Percentiles rank a stretch among this genome's conserved stretches.
Conservation (phyloP, 2,329 filamentous ascomycete genomes). For the Ophiostoma sp. region DNA sequence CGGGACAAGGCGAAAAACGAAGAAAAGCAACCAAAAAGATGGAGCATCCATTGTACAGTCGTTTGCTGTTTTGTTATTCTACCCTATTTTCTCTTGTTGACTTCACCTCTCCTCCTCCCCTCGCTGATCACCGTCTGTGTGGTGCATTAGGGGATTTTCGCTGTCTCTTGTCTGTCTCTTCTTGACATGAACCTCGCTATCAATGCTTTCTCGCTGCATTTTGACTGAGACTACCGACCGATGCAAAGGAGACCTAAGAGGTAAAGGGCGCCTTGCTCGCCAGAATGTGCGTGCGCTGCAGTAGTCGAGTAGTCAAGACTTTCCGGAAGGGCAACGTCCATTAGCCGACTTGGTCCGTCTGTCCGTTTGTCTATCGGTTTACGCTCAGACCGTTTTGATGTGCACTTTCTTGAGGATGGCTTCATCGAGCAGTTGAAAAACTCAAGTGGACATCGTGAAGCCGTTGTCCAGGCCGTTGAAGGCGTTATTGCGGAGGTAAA, state of each 20-base stretch:
- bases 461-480: not conserved
- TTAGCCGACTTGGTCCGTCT: not conserved
- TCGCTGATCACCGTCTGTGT: slow-evolving; percentile 1
- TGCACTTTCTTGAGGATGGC: not conserved
- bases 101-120: not conserved
- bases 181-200: not conserved
- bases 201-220: not conserved
- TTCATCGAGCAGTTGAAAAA: not conserved
- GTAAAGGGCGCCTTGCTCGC: not conserved
- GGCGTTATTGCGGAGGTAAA: not conserved
- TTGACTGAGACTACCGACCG: not conserved
- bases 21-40: not conserved
- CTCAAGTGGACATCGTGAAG: not conserved
- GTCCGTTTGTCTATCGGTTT: not conserved
- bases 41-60: not conserved
- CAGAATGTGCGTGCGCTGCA: not conserved
- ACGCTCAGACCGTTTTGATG: not conserved
- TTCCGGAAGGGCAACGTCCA: not conserved
- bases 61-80: not conserved
- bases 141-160: slow-evolving; percentile 6
- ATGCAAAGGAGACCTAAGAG: too few species aligned
- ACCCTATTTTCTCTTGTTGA: not conserved
- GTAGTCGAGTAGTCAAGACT: not conserved
- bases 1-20: not conserved
- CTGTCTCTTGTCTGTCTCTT: not conserved